Base-by-base conservation (phyloP, 805 yeast species). In the Martiniozyma abietophila region DNA sequence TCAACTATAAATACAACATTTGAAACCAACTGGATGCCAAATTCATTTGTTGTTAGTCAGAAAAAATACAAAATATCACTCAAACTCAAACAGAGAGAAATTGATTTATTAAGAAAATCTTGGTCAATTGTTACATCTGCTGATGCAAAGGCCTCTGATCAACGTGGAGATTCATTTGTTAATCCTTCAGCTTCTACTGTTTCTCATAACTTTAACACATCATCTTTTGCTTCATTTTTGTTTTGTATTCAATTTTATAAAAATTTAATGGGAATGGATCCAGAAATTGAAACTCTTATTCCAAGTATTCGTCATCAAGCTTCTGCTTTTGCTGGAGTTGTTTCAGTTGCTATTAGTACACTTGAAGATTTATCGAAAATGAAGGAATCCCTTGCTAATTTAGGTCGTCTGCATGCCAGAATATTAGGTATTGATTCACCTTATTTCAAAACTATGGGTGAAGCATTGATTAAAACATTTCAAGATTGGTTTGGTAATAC, bases 281-380 rank as follows among this genome's bases (percentile, higher is more conserved):
- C 83, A 0, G 60, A 59, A 10, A 61, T 84, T 41, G 84, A 77
- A 44, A 64, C 61, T 25, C 51, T 75, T 49, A 81, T 80, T 52
- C 94, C 94, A 0, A 73, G 82, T 5, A 73, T 82, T 43, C 69
- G 70, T 42, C 86, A 80, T 50, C 94, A 84, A 57, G 85, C 92
- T 1, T 71, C 74, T 11, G 71, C 88, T 6, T 78, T 83, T 61
- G 85, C 89, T 0, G 86, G 88, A 5, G 83, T 83, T 14, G 54
- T 84, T 46, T 70, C 81, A 19, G 65, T 74, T 27, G 80, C 88
- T 2, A 72, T 83, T 39, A 56, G 68, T 19, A 74, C 74, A 44
- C 59, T 83, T 34, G 86, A 80, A 35, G 66, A 76, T 43, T 60
- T 82, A 34, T 49, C 65, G 3, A 54, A 57, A 6, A 57, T 82